Evolutionary conservation across 495 filamentous ascomycete species (phyloP), one percentile per base, ranked within the genome.

Genomic region (Aspergillus indologenus): DNA sequence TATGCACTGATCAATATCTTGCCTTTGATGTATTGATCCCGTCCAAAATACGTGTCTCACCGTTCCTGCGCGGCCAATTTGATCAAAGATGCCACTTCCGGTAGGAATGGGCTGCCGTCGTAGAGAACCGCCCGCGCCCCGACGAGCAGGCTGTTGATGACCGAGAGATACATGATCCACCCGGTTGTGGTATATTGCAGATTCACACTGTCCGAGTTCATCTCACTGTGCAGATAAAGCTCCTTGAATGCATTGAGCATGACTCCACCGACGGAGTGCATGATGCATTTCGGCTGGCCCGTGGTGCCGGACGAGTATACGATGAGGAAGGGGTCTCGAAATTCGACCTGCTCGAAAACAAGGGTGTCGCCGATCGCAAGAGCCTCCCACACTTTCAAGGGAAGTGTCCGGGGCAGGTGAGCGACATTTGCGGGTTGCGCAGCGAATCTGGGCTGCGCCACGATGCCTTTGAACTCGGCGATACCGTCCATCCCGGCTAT

Each of bases 111-210:
- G 3, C 83, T 88, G 15, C 90, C 89, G 67, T 93, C 90, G 68
- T 92, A 93, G 6, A 91, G 67, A 47, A 93, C 67, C 9, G 82
- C 69, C 29, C 81, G 76, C 0, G 76, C 76, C 8, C 89, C 88
- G 22, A 71, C 65, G 0, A 87, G 64, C 15, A 91, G 73, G 3
- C 72, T 70, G 29, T 72, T 70, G 18, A 88, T 71, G 50, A 76
- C 77, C 19, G 79, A 68, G 29, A 90, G 70, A 69, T 92, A 92
- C 89, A 93, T 93, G 65, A 93, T 92, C 90, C 90, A 93, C 6
- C 90, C 89, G 0, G 87, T 90, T 45, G 83, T 85, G 17, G 80
- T 84, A 61, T 81, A 85, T 72, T 89, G 82, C 65, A 80, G 42
- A 5, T 73, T 68, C 18, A 86, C 80, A 31, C 65, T 80, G 11